Evolutionary conservation across 164 flowering plant species (phyloP), one percentile per base, ranked within the genome.

Genomic region (Sedum album): DNA sequence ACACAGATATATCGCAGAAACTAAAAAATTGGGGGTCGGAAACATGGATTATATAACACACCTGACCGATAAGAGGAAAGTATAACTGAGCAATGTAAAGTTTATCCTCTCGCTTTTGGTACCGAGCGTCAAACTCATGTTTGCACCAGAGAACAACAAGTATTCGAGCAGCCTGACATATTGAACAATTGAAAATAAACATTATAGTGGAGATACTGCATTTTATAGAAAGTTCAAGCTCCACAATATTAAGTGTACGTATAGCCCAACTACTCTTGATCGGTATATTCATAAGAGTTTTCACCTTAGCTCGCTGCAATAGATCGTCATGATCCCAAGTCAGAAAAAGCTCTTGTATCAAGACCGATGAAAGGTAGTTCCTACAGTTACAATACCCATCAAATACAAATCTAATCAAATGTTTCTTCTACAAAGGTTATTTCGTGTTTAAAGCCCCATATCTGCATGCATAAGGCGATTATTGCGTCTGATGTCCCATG

Each of bases 301-400:
- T 83, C 75, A 88, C 99, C 82, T 95, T 92, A 62, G 91, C 84
- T 14, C 97, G 82, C 75, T 82, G 91, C 67, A 90, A 69, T 66
- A 88, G 71, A 79, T 95, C 97, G 67, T 95, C 99, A 82, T 95
- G 99, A 79, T 95, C 99, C 96, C 93, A 87, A 20, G 97, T 87
- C 69, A 95, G 91, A 77, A 95, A 95, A 72, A 95, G 83, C 75
- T 95, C 99, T 71, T 95, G 99, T 68, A 92, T 87, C 71, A 95
- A 76, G 66, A 95, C 86, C 57, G 97, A 95, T 46, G 99, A 90
- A 75, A 95, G 91, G 77, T 95, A 95, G 84, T 95, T 95, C 87
- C 99, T 95, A 81, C 71, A 74, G 64, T 41, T 73, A 6, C 25
- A 60, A 70, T 15, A 68, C 42, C n/a, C 6, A 28, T 53, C 49